Conservation (phyloP, 306 rosid genomes). For the Cotoneaster glaucophyllus region DNA sequence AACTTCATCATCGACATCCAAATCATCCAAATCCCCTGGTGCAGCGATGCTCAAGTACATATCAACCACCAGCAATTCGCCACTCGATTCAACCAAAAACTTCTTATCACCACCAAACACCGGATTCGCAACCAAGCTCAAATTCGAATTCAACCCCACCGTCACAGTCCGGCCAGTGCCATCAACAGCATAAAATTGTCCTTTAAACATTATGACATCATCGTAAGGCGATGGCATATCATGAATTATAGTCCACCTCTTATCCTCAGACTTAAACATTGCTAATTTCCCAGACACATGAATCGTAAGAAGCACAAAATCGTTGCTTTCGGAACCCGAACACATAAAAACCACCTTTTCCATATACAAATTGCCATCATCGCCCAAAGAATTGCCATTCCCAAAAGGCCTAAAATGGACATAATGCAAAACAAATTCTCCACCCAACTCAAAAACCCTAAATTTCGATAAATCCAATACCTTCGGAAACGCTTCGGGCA, state of each 20-base stretch:
- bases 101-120: conserved; percentile 93
- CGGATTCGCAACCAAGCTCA: conserved; percentile 41
- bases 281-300: conserved; percentile 77
- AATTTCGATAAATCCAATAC: conserved; percentile 28
- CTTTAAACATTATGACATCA: conserved; percentile 49
- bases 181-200: conserved; percentile 58
- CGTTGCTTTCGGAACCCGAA: conserved; percentile 13
- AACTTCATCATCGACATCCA: conserved; percentile 10
- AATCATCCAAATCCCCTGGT: not conserved
- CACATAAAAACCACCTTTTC: conserved; percentile 58
- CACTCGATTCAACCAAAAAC: conserved; percentile 54
- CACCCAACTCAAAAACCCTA: conserved; percentile 35
- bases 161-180: conserved; percentile 47
- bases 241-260: conserved; percentile 49
- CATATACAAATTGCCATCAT: conserved; percentile 41
- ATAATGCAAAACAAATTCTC: conserved; percentile 41
- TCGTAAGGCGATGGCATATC: conserved; percentile 67
- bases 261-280: conserved; percentile 43
- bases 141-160: conserved; percentile 27
- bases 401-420: conserved; percentile 19
- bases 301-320: conserved; percentile 52
- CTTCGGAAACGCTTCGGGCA: conserved; percentile 27
- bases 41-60: conserved; percentile 31
- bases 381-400: conserved; percentile 8
- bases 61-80: conserved; percentile 64